Evolutionary conservation across 108 stramenopile species (phyloP), one percentile per base, ranked within the genome.

Genomic region (Cyclotella kingstonii): DNA sequence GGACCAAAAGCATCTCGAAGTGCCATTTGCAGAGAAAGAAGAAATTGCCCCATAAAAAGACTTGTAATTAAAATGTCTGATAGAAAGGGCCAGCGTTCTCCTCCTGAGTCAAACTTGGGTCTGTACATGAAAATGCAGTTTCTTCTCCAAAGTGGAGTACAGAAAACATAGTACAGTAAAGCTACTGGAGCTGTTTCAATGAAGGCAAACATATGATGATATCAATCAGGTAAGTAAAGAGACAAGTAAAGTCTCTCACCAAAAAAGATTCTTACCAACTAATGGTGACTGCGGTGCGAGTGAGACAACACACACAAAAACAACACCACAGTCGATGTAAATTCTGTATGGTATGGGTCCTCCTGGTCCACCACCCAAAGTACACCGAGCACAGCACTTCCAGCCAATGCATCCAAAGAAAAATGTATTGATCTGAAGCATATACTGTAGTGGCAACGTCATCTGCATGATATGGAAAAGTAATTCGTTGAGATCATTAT

Each of bases 241-340:
- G 1, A 29, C 28, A 8, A 29, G 31, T 50, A 23, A 29, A 2
- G 9, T 19, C 9, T 8, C 3, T 22, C 9, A 23, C 8, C 2
- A 17, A 46, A 46, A 10, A 22, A 17, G 5, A 17, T 19, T 11
- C 53, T 54, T 3, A 54, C 53, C 53, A 39, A 94, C 84, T 19
- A 94, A 64, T 17, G 93, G 93, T 12, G 82, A 82, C 39, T 86
- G 81, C 9, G 88, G 86, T 31, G 84, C 83, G 44, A 94, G 81
- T 15, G 86, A 83, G 11, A 89, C 69, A 7, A 82, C 55, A 51
- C 85, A 89, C 31, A 94, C 43, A 48, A 94, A 77, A 15, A 90
- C 89, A 6, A 90, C 84, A 25, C 89, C 87, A 19, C 81, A 75
- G 60, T 94, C 93, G 25, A 94, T 81, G 66, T 89, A 91, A 15